Evolutionary conservation across 352 stramenopile genomes (phyloP), one percentile per base, ranked within the genome.

Genomic region (Globisporangium irregulare): DNA sequence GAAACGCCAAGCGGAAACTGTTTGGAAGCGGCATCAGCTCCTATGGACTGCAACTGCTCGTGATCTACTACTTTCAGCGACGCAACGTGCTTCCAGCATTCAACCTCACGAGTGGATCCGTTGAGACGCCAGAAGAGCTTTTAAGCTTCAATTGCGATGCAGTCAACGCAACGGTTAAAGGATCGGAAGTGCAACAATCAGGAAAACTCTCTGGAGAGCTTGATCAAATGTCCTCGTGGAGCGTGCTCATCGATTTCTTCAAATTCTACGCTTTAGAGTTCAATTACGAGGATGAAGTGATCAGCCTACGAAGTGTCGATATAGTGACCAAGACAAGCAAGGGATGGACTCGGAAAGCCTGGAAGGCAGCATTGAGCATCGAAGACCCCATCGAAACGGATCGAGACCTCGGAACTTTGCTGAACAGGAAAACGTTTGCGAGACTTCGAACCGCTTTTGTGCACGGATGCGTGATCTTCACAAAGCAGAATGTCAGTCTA

Each of bases 321-420:
- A 12, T 68, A 12, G 36, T 83, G 48, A 76, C 60, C 38, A 91
- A 92, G 55, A 62, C 53, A 3, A 67, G 73, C 61, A 90, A 88
- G 64, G 32, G 71, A 6, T 93, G 83, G 84, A 78, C 61, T 34
- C 73, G 77, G 8, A 78, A 73, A 60, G 65, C 67, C 6, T 81
- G 75, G 78, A 72, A 69, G 3, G 65, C 57, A 4, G 80, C 77
- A 9, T 57, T 95, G 1, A 82, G 81, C 34, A 74, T 95, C n/a
- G 84, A 95, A 78, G 87, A 94, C 51, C 87, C 87, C 0, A 82
- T 95, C 20, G 87, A 95, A 69, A 79, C 64, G 6, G 73, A 78
- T 29, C 80, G 86, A 9, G 86, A 95, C 66, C 70, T 95, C 9
- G 87, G 87, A n/a, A 65, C 56, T 54, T 76, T 93, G 32, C 89